Evolutionary conservation across 75 land plant genomes (phyloP), one percentile per base, ranked within the genome.

Genomic region (Gnetum montanum): DNA sequence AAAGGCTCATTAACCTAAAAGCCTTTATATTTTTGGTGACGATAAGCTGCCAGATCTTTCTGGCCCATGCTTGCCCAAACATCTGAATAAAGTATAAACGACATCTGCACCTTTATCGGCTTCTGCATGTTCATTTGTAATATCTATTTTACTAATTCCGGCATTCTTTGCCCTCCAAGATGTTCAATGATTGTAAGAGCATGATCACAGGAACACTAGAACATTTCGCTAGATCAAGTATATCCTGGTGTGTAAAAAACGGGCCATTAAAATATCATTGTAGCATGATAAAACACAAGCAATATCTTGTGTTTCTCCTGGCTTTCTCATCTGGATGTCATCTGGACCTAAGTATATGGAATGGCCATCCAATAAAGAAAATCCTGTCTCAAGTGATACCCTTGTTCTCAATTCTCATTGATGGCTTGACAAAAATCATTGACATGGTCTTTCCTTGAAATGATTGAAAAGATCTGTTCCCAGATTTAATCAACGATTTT

Each of bases 1-100:
- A 95, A 62, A 15, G 70, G 64, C 63, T 95, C 91, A 62, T 95
- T 66, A 53, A 95, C 84, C 99, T 94, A 88, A 50, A 94, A 94
- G 45, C 88, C 91, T 81, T 83, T 70, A 67, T 90, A 94, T n/a
- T 51, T 64, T 69, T 81, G 66, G 24, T 71, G 62, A 41, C 99
- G 84, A 61, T 70, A 56, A 16, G 75, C 78, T 45, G 99, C 96
- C 61, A 90, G 89, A 29, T 90, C 99, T 54, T 95, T 95, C 57
- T 95, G 99, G 30, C 99, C 99, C 99, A 95, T 95, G 68, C 99
- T 95, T 15, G 99, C 92, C 99, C 99, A 95, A 5, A 95, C 99
- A 76, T 95, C 99, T 25, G 99, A n/a, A n/a, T n/a, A n/a, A n/a
- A n/a, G n/a, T 65, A 66, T 95, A 95, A 4, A 95, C 81, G 33